Percentiles rank a stretch among this genome's conserved stretches.
These are phyloP conservation scores for Exophiala sp. DNA, from an alignment of 2,329 filamentous ascomycete genomes.

Conservation along the genomic window DNA sequence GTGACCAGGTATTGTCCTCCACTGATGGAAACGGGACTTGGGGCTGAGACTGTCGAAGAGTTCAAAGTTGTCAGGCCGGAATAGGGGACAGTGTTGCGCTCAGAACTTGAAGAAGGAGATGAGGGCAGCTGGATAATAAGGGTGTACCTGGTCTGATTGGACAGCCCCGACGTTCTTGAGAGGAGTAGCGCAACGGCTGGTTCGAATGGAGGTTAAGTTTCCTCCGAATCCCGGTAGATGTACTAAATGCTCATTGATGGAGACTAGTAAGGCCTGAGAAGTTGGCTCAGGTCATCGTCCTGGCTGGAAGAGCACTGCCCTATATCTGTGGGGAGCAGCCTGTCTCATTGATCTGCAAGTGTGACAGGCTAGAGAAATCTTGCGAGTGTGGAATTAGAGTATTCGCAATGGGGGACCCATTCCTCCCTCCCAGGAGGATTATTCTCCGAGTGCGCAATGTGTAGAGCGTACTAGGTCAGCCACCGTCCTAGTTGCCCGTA, in stretches of 20 bases:
- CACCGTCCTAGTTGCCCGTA: constrained; percentile 3
- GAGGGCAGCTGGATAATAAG: constrained; percentile 8
- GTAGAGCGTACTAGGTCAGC: constrained; percentile 6
- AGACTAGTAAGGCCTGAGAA: constrained; percentile 2
- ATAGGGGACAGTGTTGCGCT: constrained; percentile 10
- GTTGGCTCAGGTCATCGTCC: constrained; percentile 2
- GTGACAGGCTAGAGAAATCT: constrained; percentile 9
- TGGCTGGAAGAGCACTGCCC: constrained; percentile 2
- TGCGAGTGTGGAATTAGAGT: constrained; percentile 3
- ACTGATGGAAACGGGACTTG: constrained; percentile 6
- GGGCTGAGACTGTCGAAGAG: constrained; percentile 13
- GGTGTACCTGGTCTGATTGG: constrained; percentile 19
- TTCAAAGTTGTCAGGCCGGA: constrained; percentile 3
- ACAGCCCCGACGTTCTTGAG: constrained; percentile 6
- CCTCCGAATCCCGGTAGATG: constrained; percentile 7
- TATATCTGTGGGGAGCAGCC: constrained; percentile 17
- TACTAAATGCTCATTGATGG: constrained; percentile 6
- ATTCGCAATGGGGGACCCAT: constrained; percentile 14
- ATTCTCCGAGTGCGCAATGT: constrained; percentile 13
- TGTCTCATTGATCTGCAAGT: constrained; percentile 9
- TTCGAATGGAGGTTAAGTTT: constrained; percentile 15
- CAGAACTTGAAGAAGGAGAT: constrained; percentile 15
- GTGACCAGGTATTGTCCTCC: constrained; percentile 8
- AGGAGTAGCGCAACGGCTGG: constrained; percentile 22
- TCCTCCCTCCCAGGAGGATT: constrained; percentile 4